Conservation (phyloP, 768 basidiomycete genomes). For the Rhodotorula diobovata region DNA sequence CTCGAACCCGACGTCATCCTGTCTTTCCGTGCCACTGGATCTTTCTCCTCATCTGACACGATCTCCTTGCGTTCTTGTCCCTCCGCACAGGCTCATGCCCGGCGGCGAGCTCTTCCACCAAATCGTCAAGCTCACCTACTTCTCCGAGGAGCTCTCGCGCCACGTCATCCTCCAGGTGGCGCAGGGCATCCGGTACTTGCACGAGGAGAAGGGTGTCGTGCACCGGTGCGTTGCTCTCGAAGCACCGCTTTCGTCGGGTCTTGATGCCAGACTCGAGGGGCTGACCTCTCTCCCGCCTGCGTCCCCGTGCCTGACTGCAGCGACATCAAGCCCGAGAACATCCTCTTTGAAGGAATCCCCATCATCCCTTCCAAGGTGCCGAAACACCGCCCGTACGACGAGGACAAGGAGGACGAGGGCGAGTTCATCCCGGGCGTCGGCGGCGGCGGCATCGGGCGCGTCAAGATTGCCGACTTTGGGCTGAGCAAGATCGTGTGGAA, state of each 20-base stretch:
- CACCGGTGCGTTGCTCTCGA: constrained; percentile 73
- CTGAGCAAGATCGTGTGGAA: constrained; percentile 97
- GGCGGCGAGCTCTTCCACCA: constrained; percentile 98
- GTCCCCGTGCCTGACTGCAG: constrained; percentile 42
- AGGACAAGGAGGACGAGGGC: constrained; percentile 97
- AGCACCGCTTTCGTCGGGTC: too few species aligned
- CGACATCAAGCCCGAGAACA: constrained; percentile 97
- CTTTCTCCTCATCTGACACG: too few species aligned
- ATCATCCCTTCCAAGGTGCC: constrained; percentile 77
- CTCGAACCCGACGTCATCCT: constrained; percentile 42
- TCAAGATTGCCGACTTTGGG: constrained; percentile 99
- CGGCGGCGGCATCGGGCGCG: constrained; percentile 92
- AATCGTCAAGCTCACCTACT: constrained; percentile 98
- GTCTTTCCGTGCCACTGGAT: too few species aligned
- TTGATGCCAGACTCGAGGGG: too few species aligned
- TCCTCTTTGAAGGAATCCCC: constrained; percentile 87
- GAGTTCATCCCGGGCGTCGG: constrained; percentile 88
- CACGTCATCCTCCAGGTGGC: constrained; percentile 84
- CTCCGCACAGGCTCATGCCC: constrained; percentile 67
- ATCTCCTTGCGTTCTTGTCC: background rate
- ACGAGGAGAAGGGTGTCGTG: constrained; percentile 95
- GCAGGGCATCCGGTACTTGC: constrained; percentile 86
- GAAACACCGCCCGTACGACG: constrained; percentile 80
- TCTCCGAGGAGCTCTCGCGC: constrained; percentile 91
- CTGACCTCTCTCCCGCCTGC: background rate